phyloP scores from a whole-genome alignment of 2,329 filamentous ascomycete species.

The Aspergillus uvarum region DNA sequence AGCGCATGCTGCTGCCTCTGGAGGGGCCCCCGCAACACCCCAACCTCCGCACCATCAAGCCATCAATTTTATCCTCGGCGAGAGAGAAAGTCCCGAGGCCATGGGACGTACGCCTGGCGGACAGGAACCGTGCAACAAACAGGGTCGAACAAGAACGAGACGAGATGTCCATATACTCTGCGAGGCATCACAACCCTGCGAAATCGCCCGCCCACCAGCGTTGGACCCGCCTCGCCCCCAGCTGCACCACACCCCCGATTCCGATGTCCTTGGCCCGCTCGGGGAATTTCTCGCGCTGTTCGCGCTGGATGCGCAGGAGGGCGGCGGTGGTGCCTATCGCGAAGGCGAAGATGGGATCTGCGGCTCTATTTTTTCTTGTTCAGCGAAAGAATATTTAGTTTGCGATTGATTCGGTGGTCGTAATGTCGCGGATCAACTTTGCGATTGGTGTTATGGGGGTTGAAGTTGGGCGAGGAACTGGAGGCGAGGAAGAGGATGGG shows the following conservation, averaged over 20 bases:
- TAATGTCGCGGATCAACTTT: no score
- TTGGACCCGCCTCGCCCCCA: slow-evolving; percentile 33
- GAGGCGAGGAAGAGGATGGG: slow-evolving; percentile 4
- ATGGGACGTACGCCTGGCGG: no score
- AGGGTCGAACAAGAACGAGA: neutral
- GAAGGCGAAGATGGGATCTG: slow-evolving; percentile 55
- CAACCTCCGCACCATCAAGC: no score
- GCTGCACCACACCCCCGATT: slow-evolving; percentile 29
- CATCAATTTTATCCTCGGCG: no score
- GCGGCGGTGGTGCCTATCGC: slow-evolving; percentile 54
- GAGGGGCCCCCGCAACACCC: no score
- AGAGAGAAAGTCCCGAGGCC: no score
- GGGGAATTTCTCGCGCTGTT: slow-evolving; percentile 51
- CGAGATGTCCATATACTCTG: neutral
- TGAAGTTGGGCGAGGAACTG: neutral
- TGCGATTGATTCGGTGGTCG: neutral
- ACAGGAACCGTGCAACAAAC: no score
- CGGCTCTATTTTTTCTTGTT: slow-evolving; percentile 37
- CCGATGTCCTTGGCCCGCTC: slow-evolving; percentile 36
- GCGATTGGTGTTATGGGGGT: neutral
- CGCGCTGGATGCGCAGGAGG: slow-evolving; percentile 53
- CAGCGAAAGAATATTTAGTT: neutral
- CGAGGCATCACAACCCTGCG: slow-evolving; percentile 25
- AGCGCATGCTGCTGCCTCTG: no score
- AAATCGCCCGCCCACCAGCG: slow-evolving; percentile 46